These are phyloP conservation scores for Cicer cuneatum DNA, from an alignment of 306 rosid genomes.

Conservation along the genomic window DNA sequence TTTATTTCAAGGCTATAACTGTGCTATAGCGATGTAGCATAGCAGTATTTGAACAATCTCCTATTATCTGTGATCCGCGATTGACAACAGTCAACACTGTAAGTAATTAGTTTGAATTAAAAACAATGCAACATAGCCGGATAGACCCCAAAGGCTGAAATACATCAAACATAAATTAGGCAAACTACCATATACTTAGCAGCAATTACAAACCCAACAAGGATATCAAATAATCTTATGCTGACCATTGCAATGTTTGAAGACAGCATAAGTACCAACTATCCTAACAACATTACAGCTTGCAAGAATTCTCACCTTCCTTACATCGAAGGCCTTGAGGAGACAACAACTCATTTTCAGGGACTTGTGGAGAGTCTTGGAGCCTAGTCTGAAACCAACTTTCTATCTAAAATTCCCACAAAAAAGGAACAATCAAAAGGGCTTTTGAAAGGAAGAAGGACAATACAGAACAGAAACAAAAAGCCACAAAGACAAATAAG, in stretches of 20 bases:
- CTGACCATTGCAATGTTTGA: constrained; percentile 3
- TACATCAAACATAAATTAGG: background rate
- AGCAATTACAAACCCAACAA: background rate
- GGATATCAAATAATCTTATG: constrained; percentile 16
- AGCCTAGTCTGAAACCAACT: constrained; percentile 74
- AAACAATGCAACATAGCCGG: background rate
- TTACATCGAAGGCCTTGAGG: constrained; percentile 50
- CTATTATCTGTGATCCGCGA: too few species aligned
- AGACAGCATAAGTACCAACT: constrained; percentile 35
- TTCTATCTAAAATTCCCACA: constrained; percentile 57
- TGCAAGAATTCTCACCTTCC: constrained; percentile 51
- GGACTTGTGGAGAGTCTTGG: constrained; percentile 53
- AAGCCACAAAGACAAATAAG: background rate
- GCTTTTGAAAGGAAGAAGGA: background rate
- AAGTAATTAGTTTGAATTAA: background rate
- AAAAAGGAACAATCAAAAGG: constrained; percentile 4
- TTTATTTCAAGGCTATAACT: too few species aligned
- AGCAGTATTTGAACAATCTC: too few species aligned
- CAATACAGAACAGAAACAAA: background rate
- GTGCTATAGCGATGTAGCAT: too few species aligned
- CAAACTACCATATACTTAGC: background rate
- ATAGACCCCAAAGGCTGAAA: background rate
- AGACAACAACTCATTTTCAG: constrained; percentile 42
- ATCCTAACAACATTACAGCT: constrained; percentile 51
- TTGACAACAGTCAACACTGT: too few species aligned